Conservation (phyloP, 2,329 filamentous ascomycete species). For the Aureobasidium sp. region DNA sequence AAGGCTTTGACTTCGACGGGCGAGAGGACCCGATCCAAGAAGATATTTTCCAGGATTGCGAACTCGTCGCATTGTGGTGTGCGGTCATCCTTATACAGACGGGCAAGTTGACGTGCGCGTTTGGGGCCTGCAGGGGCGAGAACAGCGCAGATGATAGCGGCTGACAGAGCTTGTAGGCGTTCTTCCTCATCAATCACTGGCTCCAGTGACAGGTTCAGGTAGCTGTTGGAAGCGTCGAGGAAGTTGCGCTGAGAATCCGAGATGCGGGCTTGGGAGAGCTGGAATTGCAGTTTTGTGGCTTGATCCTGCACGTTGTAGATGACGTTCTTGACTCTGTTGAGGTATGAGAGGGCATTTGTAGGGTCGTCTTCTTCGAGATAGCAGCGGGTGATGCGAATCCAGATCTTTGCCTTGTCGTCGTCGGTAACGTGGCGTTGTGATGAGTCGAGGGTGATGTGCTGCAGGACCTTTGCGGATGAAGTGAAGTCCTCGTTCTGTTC, state of each 20-base stretch:
- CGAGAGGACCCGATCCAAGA: slow-evolving; percentile 75
- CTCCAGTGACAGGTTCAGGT: slow-evolving; percentile 78
- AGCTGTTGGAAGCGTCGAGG: slow-evolving; percentile 76
- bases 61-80: slow-evolving; percentile 68
- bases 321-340: slow-evolving; percentile 93
- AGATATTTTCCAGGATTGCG: slow-evolving; percentile 93
- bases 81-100: slow-evolving; percentile 90
- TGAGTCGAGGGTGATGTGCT: slow-evolving; percentile 79
- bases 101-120: slow-evolving; percentile 69
- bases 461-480: slow-evolving; percentile 67
- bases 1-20: slow-evolving; percentile 82
- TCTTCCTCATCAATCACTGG: slow-evolving; percentile 76
- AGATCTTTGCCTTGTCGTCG: slow-evolving; percentile 73
- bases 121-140: slow-evolving; percentile 84
- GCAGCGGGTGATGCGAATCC: slow-evolving; percentile 90
- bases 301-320: slow-evolving; percentile 70
- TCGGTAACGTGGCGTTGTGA: slow-evolving; percentile 78
- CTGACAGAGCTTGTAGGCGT: slow-evolving; percentile 71
- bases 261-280: slow-evolving; percentile 86
- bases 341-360: slow-evolving; percentile 70
- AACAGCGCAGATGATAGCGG: slow-evolving; percentile 86
- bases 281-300: slow-evolving; percentile 72
- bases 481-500: slow-evolving; percentile 74
- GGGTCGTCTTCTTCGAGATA: slow-evolving; percentile 93
- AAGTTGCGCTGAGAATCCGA: slow-evolving; percentile 86